phyloP scores from a whole-genome alignment of 2,329 filamentous ascomycete species.

The Talaromyces funiculosus region DNA sequence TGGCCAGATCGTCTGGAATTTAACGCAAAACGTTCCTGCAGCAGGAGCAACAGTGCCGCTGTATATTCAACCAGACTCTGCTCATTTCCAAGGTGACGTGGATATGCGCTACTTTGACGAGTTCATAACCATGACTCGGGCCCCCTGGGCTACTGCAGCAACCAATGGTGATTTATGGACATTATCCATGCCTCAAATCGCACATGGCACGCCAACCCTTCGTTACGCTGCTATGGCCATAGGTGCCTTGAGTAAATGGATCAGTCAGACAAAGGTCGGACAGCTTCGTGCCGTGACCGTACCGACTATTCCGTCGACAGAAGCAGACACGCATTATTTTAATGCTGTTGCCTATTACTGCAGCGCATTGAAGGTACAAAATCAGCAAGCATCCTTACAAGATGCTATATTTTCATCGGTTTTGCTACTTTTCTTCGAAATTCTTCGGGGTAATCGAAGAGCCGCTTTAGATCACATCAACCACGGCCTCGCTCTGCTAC shows the following conservation, averaged over 20 bases:
- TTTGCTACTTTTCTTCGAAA: slow-evolving; percentile 7
- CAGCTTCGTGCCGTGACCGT: not conserved
- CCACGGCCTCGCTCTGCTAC: slow-evolving; percentile 5
- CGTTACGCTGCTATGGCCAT: slow-evolving; percentile 7
- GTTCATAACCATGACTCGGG: not conserved
- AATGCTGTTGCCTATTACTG: slow-evolving; percentile 7
- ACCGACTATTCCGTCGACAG: not conserved
- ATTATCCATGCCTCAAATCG: slow-evolving; percentile 1
- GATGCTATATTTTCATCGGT: slow-evolving; percentile 2
- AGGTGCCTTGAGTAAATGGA: slow-evolving; percentile 7
- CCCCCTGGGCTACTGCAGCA: slow-evolving; percentile 5
- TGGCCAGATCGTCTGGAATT: slow-evolving; percentile 3
- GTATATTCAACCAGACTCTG: not conserved
- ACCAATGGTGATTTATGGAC: slow-evolving; percentile 2
- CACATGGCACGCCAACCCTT: not conserved
- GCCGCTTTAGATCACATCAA: slow-evolving; percentile 7
- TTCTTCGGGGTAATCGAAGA: slow-evolving; percentile 3
- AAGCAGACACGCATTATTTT: slow-evolving; percentile 7
- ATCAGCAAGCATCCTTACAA: slow-evolving; percentile 6
- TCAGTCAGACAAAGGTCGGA: not conserved
- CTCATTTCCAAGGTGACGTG: not conserved
- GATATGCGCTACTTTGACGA: slow-evolving; percentile 5
- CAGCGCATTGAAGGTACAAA: slow-evolving; percentile 1
- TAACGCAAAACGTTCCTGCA: not conserved
- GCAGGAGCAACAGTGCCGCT: not conserved